A percentile compares a stretch with the other conserved stretches of the same genome.
phyloP scores from a whole-genome alignment of 148 eudicot genomes.

The Silene uniflora region DNA sequence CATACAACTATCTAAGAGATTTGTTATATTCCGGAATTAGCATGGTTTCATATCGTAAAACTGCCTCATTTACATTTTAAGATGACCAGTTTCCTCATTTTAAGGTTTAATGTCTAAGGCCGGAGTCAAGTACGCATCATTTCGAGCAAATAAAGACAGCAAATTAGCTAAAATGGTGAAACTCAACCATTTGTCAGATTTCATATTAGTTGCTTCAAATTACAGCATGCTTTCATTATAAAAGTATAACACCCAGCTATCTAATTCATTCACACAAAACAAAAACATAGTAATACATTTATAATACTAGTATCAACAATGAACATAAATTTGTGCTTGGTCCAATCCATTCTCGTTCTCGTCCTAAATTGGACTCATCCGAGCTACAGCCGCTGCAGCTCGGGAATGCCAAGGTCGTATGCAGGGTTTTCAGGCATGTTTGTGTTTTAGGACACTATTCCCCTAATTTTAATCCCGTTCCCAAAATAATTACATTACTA shows the following conservation, averaged over 20 bases:
- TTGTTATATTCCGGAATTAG: too few species aligned
- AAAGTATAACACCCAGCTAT: not conserved
- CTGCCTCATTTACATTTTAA: too few species aligned
- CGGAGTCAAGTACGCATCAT: not conserved
- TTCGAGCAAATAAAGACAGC: constrained; percentile 6
- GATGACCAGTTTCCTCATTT: not conserved
- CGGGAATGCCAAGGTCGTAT: not conserved
- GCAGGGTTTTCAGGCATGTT: constrained; percentile 19
- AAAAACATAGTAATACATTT: not conserved
- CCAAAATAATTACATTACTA: too few species aligned
- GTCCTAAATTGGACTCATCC: not conserved
- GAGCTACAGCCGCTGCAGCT: constrained; percentile 2
- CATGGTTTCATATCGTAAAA: too few species aligned
- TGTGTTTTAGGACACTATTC: too few species aligned
- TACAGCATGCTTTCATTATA: not conserved
- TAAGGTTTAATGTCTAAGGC: not conserved
- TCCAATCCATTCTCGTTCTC: not conserved
- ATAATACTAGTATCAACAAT: not conserved
- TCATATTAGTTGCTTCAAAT: not conserved
- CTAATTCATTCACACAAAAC: not conserved
- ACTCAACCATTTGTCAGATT: not conserved
- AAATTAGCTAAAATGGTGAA: not conserved
- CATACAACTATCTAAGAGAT: too few species aligned
- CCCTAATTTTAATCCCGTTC: too few species aligned
- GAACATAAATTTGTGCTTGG: not conserved